Evolutionary conservation across 2,329 filamentous ascomycete genomes (phyloP), one percentile per base, ranked within the genome.

Genomic region (Trichophaea hybrida): DNA sequence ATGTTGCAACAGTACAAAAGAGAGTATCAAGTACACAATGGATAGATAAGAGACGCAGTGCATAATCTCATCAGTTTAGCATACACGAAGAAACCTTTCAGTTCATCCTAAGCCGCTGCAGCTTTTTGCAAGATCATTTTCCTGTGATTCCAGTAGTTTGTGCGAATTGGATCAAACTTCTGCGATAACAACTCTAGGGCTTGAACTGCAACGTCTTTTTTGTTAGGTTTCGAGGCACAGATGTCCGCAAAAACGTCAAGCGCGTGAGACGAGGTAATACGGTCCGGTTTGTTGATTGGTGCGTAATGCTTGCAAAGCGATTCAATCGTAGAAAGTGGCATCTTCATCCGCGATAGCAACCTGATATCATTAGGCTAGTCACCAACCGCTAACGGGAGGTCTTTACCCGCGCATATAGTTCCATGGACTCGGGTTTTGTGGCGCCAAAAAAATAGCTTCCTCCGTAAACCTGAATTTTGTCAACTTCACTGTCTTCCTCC

Each of bases 371-470:
- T 86, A 60, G 78, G 2, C 87, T 6, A 56, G 8, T 31, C 10
- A 35, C 10, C 44, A 32, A 13, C 40, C 35, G 10, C 32, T 38
- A 58, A 40, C n/a, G 5, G 32, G 49, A 17, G 37, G 10, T n/a
- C 65, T 66, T 60, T 43, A 67, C 67, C 66, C 93, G 35, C 83
- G 77, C 12, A 96, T 75, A 72, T 96, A 98, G 72, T 89, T 93
- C 93, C 93, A 98, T 1, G 89, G 80, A 66, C 86, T 91, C 72
- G 89, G 86, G 72, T 97, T 98, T 77, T 97, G 90, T 50, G 93
- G 93, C 44, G 90, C 89, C 64, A 85, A 75, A 37, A 75, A 72
- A 62, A 94, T 88, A 70, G 86, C 86, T 52, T 78, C 76, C 74
- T 88, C 78, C 5, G 86, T 82, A 62, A 74, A 77, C 12, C 72